Percentiles rank a stretch among this genome's conserved stretches.
Evolutionary conservation across 2,329 filamentous ascomycete genomes (phyloP).

Genomic region (Xylaria hypoxylon): DNA sequence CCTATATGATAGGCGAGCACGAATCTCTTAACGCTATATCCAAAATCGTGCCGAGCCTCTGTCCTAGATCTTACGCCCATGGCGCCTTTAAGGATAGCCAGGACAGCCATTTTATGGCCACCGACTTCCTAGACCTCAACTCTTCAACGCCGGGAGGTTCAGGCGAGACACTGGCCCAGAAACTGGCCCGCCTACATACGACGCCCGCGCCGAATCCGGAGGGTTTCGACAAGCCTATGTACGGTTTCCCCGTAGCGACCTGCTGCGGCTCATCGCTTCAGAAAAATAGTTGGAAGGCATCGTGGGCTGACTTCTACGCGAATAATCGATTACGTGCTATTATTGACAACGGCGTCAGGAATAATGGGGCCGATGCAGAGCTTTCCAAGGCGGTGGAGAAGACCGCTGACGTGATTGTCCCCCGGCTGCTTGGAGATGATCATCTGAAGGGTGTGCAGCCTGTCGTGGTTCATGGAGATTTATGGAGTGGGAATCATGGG

Average conservation of each 20-base stretch:
- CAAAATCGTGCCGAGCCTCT: constrained; percentile 76
- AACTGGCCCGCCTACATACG: constrained; percentile 82
- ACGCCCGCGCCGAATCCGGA: constrained; percentile 75
- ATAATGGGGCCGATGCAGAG: constrained; percentile 73
- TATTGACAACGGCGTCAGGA: constrained; percentile 64
- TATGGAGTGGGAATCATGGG: constrained; percentile 91
- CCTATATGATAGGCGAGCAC: constrained; percentile 74
- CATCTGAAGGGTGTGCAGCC: constrained; percentile 75
- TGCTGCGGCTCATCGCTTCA: constrained; percentile 89
- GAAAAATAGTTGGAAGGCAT: constrained; percentile 77
- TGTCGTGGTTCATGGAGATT: constrained; percentile 87
- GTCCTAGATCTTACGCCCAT: constrained; percentile 79
- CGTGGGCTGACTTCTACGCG: constrained; percentile 89
- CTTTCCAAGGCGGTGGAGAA: constrained; percentile 73
- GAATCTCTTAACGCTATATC: constrained; percentile 86
- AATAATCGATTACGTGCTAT: constrained; percentile 78
- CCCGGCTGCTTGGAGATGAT: constrained; percentile 76
- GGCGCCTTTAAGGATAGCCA: constrained; percentile 69
- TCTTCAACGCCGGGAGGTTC: constrained; percentile 58
- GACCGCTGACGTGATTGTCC: constrained; percentile 75
- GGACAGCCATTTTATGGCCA: constrained; percentile 69
- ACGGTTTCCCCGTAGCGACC: constrained; percentile 86
- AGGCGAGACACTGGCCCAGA: constrained; percentile 73
- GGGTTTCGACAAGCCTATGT: constrained; percentile 70
- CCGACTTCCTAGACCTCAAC: constrained; percentile 81